Evolutionary conservation across 768 basidiomycete species (phyloP), one percentile per base, ranked within the genome.

Genomic region (Sistotremastrum suecicum): DNA sequence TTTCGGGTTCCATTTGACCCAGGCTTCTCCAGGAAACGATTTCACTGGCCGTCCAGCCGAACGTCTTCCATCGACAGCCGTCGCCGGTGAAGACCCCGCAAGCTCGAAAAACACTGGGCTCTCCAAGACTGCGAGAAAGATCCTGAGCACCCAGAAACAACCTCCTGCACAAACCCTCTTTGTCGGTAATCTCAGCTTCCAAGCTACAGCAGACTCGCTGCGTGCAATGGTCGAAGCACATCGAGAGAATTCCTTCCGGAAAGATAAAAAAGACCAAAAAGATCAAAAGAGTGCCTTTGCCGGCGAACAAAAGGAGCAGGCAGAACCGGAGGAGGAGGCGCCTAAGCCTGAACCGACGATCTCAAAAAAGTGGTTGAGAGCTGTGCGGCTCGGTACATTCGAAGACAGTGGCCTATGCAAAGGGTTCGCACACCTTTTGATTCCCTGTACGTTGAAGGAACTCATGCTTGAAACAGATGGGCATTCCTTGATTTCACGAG

Each of bases 371-470:
- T 78, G 77, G 78, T 72, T 82, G 66, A 71, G 84, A 50, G 89
- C 89, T 58, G 66, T 99, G 31, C 78, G 94, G 5, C 74, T 99
- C 75, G 91, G 90, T 3, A 92, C 91, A 11, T 99, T 99, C 53
- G 90, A 97, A 59, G 94, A 99, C 61, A 85, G 78, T 42, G 95
- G 94, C 6, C 63, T 76, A 44, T 98, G 94, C 66, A 99, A 98
- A 71, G 94, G 94, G 94, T 95, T 57, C 48, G 72, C 66, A 1
- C 28, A 20, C 10, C 28, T 48, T 5, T 34, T 28, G 8, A 34
- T 43, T 32, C 2, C 39, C 5, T 42, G 8, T 38, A n/a, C 32
- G 4, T 8, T 34, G 7, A 33, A 6, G 48, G 44, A 41, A 6
- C 45, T n/a, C 42, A 43, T 30, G 42, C 34, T 30, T 33, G 41